These are phyloP conservation scores for Pseudomassariella vexata DNA, from an alignment of 2,329 filamentous ascomycete species.

Conservation along the genomic window DNA sequence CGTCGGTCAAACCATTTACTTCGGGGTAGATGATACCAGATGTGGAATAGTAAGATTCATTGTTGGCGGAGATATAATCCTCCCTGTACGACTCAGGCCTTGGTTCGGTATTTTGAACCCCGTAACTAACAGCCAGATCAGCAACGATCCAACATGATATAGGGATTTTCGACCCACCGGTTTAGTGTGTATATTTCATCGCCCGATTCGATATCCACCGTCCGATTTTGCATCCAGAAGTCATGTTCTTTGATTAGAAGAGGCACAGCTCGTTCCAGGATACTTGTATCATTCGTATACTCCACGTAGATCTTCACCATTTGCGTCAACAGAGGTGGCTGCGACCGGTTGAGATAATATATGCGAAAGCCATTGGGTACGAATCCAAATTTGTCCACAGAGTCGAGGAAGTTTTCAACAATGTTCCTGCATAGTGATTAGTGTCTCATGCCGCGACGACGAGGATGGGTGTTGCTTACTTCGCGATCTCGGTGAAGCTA, in stretches of 20 bases:
- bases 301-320: constrained; percentile 62
- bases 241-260: constrained; percentile 58
- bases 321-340: constrained; percentile 59
- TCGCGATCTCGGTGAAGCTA: constrained; percentile 55
- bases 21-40: constrained; percentile 55
- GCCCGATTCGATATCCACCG: constrained; percentile 42
- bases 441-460: too few species aligned
- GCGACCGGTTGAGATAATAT: constrained; percentile 64
- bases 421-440: constrained; percentile 52
- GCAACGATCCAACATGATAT: background rate
- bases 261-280: constrained; percentile 55
- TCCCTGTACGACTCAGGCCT: constrained; percentile 63
- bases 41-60: constrained; percentile 54
- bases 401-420: constrained; percentile 65
- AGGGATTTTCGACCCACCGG: constrained; percentile 30
- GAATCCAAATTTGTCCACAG: constrained; percentile 59
- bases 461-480: too few species aligned
- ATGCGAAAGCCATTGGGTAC: constrained; percentile 62
- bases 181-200: constrained; percentile 49
- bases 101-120: constrained; percentile 58
- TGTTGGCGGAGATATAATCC: constrained; percentile 61
- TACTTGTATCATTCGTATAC: constrained; percentile 56
- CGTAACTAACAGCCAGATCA: constrained; percentile 34
- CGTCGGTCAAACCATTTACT: constrained; percentile 41
- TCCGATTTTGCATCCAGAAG: constrained; percentile 58